Base-by-base conservation (phyloP, 2,329 filamentous ascomycete species). In the Nannizzia gypsea region DNA sequence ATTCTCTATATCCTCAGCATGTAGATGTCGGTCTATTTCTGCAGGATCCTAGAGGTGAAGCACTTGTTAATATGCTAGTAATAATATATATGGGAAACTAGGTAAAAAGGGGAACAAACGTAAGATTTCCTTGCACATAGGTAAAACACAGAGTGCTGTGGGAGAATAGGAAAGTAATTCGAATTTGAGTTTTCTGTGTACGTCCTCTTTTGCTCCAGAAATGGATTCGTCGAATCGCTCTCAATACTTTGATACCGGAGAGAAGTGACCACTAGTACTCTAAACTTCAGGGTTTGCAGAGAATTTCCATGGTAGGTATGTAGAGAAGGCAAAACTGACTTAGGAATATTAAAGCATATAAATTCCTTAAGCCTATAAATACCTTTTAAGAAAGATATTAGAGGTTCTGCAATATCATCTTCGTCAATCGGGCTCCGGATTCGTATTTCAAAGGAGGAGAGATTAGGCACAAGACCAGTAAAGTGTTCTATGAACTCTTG, bases 21-120 rank as follows among this genome's bases (percentile, higher is more conserved):
- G 54, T 36, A 56, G 54, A 56, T 56, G 28, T n/a, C 31, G 54
- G 28, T 56, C 24, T 36, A 56, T 56, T 56, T 56, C 54, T 9
- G 17, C 15, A 36, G 20, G 17, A 36, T 24, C 22, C 54, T 36
- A n/a, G 56, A 59, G 26, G 38, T 31, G 6, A 36, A 56, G 22
- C 31, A 56, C 54, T 22, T 56, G 34, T 56, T 36, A 56, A 56
- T 56, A 56, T 8, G 15, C 5, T 8, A n/a, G 54, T 9, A n/a
- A 22, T 31, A 31, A 11, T 6, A 22, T 6, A 36, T 13, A 8
- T 4, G 3, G 54, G 15, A 56, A 36, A 20, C 6, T 31, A 20
- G 15, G n/a, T 9, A 56, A 24, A 56, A 8, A 56, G 17, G 31
- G 34, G 54, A 9, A 56, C 17, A n/a, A 56, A 56, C 54, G 17